Evolutionary conservation across 2,329 filamentous ascomycete species (phyloP).

Genomic region (Cercospora sojina): DNA sequence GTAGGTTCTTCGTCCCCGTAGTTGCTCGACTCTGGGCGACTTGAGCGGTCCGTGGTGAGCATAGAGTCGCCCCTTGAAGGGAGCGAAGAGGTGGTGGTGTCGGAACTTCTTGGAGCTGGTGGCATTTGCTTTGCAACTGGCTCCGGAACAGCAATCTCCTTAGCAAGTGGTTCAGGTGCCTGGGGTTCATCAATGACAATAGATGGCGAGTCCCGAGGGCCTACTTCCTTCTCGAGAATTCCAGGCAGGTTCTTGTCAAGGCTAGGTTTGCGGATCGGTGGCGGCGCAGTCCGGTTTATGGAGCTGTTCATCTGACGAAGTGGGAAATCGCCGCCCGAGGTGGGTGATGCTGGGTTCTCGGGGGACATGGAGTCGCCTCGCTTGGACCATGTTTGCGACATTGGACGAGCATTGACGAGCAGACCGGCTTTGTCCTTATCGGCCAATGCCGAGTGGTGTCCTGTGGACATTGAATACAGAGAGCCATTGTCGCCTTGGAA

Average conservation of each 20-base stretch:
- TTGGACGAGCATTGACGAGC: slow-evolving; percentile 57
- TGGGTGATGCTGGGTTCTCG: slow-evolving; percentile 8
- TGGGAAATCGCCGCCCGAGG: slow-evolving; percentile 20
- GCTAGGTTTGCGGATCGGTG: slow-evolving; percentile 18
- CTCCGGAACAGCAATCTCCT: slow-evolving; percentile 22
- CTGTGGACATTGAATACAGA: slow-evolving; percentile 52
- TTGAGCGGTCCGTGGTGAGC: slow-evolving; percentile 21
- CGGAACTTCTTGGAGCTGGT: slow-evolving; percentile 17
- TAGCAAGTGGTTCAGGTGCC: slow-evolving; percentile 22
- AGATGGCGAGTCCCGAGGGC: not conserved
- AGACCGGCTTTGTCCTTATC: slow-evolving; percentile 48
- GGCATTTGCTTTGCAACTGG: slow-evolving; percentile 26
- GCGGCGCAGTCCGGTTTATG: slow-evolving; percentile 11
- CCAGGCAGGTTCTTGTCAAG: slow-evolving; percentile 24
- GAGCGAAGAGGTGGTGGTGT: slow-evolving; percentile 17
- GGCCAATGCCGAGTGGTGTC: slow-evolving; percentile 40
- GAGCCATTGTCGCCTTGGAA: slow-evolving; percentile 46
- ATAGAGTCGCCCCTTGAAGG: slow-evolving; percentile 31
- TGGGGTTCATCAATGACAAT: slow-evolving; percentile 9
- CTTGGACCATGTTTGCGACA: slow-evolving; percentile 55
- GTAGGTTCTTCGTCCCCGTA: slow-evolving; percentile 31
- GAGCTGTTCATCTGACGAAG: slow-evolving; percentile 30
- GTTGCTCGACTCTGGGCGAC: slow-evolving; percentile 31
- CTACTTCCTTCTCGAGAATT: slow-evolving; percentile 23
- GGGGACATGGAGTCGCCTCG: slow-evolving; percentile 39